These are phyloP conservation scores for Cydonia oblonga DNA, from an alignment of 331 rosid genomes.

Conservation along the genomic window DNA sequence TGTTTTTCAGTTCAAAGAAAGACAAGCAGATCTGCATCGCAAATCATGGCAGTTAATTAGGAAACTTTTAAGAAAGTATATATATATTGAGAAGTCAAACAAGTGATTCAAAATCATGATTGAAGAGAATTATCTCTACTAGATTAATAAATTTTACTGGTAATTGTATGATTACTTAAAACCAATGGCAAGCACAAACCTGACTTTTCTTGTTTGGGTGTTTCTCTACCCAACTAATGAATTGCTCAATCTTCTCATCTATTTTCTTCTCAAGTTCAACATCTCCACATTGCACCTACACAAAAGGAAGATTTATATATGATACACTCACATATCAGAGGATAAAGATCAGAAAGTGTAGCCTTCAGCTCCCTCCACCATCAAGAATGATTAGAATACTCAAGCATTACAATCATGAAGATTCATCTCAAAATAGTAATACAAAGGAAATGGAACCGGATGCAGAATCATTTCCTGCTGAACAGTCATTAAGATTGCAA, in stretches of 20 bases:
- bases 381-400: not conserved
- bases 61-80: not conserved
- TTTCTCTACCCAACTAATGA: slow-evolving; percentile 88
- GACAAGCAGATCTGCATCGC: slow-evolving; percentile 72
- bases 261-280: slow-evolving; percentile 77
- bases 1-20: slow-evolving; percentile 79
- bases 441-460: not conserved
- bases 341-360: not conserved
- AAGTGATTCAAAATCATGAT: not conserved
- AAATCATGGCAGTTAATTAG: slow-evolving; percentile 14
- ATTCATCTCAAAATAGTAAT: not conserved
- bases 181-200: slow-evolving; percentile 36
- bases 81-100: not conserved
- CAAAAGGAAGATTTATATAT: slow-evolving; percentile 4
- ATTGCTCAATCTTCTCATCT: slow-evolving; percentile 89
- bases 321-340: not conserved
- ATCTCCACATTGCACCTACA: slow-evolving; percentile 95
- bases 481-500: not conserved
- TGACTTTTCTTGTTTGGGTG: slow-evolving; percentile 96
- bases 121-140: not conserved
- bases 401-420: not conserved
- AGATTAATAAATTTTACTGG: not conserved
- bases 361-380: not conserved
- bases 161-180: not conserved
- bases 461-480: not conserved